These are phyloP conservation scores for Kodamaea suecica DNA, from an alignment of 1,139 yeast genomes.

Conservation along the genomic window DNA sequence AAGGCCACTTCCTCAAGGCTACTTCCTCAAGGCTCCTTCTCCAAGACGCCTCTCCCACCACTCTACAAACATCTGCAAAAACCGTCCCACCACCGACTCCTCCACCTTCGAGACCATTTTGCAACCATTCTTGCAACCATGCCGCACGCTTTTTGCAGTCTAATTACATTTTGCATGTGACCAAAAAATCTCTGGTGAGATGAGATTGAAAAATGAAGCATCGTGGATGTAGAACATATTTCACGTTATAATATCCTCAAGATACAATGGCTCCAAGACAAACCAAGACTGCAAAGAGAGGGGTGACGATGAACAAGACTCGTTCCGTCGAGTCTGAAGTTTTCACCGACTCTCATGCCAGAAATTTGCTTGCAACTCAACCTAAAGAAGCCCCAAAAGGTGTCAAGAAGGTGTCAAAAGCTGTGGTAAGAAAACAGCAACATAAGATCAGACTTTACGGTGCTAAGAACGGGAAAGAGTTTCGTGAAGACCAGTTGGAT, in stretches of 20 bases:
- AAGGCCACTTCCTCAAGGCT: too few relatives aligned
- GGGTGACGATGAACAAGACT: conserved; percentile 47
- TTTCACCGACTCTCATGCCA: conserved; percentile 57
- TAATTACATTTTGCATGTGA: too few relatives aligned
- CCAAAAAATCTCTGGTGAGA: conserved; percentile 1
- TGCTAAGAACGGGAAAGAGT: conserved; percentile 60
- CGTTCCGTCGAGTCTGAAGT: conserved; percentile 67
- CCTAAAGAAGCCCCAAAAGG: conserved; percentile 68
- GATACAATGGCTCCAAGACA: conserved; percentile 52
- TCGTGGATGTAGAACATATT: too few relatives aligned
- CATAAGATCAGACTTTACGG: conserved; percentile 66
- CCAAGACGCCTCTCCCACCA: too few relatives aligned
- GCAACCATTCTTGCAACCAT: not conserved
- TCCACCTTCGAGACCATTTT: not conserved
- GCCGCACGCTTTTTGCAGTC: not conserved
- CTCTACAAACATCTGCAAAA: too few relatives aligned
- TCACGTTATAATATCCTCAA: too few relatives aligned
- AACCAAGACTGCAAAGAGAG: conserved; percentile 57
- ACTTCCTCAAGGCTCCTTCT: too few relatives aligned
- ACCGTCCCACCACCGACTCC: too few relatives aligned
- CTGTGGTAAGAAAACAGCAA: conserved; percentile 61
- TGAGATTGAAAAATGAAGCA: conserved; percentile 1
- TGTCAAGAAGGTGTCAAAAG: conserved; percentile 48
- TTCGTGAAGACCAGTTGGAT: conserved; percentile 73
- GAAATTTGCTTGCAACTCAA: conserved; percentile 57